Percentiles rank a stretch among this genome's conserved stretches.
These are phyloP conservation scores for Pezicula neosporulosa DNA, from an alignment of 2,329 filamentous ascomycete species.

Conservation along the genomic window DNA sequence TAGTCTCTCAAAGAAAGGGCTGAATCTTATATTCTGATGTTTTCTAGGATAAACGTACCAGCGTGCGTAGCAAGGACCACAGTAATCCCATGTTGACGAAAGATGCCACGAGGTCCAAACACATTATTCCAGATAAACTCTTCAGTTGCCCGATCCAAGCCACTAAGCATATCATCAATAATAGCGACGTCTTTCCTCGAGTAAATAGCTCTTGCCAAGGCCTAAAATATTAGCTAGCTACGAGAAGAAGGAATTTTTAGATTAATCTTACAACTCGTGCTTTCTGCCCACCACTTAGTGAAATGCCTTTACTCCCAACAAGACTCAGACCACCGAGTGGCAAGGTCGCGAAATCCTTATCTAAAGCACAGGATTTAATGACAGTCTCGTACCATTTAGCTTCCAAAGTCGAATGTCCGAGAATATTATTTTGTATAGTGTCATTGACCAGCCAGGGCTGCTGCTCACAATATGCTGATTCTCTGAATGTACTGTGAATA, in stretches of 20 bases:
- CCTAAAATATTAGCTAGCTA: constrained; percentile 1
- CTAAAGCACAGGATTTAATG: constrained; percentile 12
- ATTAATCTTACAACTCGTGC: constrained; percentile 6
- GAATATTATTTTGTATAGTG: constrained; percentile 35
- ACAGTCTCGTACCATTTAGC: constrained; percentile 19
- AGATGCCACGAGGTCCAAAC: constrained; percentile 6
- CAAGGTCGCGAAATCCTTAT: constrained; percentile 14
- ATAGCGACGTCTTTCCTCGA: constrained; percentile 14
- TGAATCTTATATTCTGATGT: not conserved
- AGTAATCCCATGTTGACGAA: constrained; percentile 24
- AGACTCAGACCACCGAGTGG: constrained; percentile 17
- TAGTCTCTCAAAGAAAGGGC: too few relatives aligned
- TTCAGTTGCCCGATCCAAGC: constrained; percentile 16
- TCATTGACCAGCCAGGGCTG: constrained; percentile 39
- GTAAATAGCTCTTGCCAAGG: constrained; percentile 19
- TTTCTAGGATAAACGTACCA: constrained; percentile 4
- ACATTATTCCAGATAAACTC: constrained; percentile 9
- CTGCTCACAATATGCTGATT: constrained; percentile 38
- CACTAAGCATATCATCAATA: constrained; percentile 20
- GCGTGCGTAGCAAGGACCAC: constrained; percentile 30
- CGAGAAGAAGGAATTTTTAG: not conserved
- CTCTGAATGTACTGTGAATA: not conserved
- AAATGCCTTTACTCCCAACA: constrained; percentile 26
- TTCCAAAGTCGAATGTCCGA: constrained; percentile 24
- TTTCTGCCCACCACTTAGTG: constrained; percentile 23